phyloP scores from a whole-genome alignment of 2,329 filamentous ascomycete species.

The Sporothrix variecibatus region DNA sequence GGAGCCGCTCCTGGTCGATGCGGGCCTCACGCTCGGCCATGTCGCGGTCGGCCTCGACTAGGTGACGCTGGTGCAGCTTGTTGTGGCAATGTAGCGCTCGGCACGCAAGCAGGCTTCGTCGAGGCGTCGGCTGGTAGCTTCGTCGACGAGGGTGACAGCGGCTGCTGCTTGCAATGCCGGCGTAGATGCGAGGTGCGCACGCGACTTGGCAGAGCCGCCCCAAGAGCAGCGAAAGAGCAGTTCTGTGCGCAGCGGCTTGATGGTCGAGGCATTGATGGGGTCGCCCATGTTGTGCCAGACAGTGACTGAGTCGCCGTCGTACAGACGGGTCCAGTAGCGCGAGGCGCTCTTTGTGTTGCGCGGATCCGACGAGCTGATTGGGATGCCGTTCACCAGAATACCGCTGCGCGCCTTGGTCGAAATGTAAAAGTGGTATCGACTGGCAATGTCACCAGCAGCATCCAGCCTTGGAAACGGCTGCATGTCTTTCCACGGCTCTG shows the following conservation, averaged over 20 bases:
- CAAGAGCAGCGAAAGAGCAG: constrained; percentile 58
- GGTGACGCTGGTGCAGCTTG: constrained; percentile 44
- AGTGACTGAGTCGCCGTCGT: constrained; percentile 75
- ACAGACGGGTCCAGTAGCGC: constrained; percentile 65
- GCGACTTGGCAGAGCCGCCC: constrained; percentile 53
- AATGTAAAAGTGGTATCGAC: constrained; percentile 68
- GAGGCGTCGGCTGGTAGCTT: constrained; percentile 47
- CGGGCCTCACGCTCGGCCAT: constrained; percentile 44
- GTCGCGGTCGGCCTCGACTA: constrained; percentile 50
- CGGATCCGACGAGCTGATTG: constrained; percentile 58
- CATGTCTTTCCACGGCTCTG: constrained; percentile 59
- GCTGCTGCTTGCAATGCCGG: too few relatives aligned
- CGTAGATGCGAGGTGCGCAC: constrained; percentile 32
- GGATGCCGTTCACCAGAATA: constrained; percentile 74
- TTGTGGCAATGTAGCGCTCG: constrained; percentile 47
- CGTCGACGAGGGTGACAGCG: constrained; percentile 41
- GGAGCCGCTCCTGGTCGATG: constrained; percentile 51
- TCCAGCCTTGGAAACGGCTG: constrained; percentile 57
- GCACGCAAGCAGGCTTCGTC: constrained; percentile 51
- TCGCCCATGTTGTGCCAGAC: constrained; percentile 61
- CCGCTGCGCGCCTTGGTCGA: constrained; percentile 76
- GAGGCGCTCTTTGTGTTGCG: constrained; percentile 59
- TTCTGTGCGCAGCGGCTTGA: constrained; percentile 37
- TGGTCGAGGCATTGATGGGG: constrained; percentile 25
- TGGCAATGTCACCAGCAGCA: constrained; percentile 46